These are phyloP conservation scores for Haplographium delicatum DNA, from an alignment of 495 filamentous ascomycete genomes.

Conservation along the genomic window DNA sequence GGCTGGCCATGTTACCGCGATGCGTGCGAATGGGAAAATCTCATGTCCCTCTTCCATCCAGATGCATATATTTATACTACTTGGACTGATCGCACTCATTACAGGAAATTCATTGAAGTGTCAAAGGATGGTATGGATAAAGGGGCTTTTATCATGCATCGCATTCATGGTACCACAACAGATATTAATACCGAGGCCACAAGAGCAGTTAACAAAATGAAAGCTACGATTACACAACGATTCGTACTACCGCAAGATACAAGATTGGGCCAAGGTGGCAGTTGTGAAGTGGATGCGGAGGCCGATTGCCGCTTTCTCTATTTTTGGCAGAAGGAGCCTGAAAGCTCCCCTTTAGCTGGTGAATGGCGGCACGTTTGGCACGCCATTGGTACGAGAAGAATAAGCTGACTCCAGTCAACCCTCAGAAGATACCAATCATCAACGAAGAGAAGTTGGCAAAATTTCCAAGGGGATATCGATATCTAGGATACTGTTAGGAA, in stretches of 20 bases:
- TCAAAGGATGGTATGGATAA: constrained; percentile 55
- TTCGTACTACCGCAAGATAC: too few species aligned
- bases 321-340: constrained; percentile 54
- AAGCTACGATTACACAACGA: constrained; percentile 64
- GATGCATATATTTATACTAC: constrained; percentile 59
- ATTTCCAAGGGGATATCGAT: constrained; percentile 54
- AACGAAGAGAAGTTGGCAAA: constrained; percentile 40
- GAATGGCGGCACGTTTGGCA: constrained; percentile 46
- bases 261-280: too few species aligned
- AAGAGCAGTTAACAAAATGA: constrained; percentile 67
- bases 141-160: constrained; percentile 65
- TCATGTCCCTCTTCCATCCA: constrained; percentile 53
- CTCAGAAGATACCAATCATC: constrained; percentile 42
- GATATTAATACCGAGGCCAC: constrained; percentile 41
- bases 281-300: constrained; percentile 54
- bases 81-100: constrained; percentile 49
- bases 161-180: constrained; percentile 52
- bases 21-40: constrained; percentile 62
- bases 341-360: too few species aligned
- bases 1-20: constrained; percentile 62
- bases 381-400: constrained; percentile 67
- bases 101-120: constrained; percentile 53
- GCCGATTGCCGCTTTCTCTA: constrained; percentile 60
- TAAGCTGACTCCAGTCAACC: constrained; percentile 55
- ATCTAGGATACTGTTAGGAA: constrained; percentile 48